These are phyloP conservation scores for Colletotrichum sp. DNA, from an alignment of 2,329 filamentous ascomycete genomes.

Conservation along the genomic window DNA sequence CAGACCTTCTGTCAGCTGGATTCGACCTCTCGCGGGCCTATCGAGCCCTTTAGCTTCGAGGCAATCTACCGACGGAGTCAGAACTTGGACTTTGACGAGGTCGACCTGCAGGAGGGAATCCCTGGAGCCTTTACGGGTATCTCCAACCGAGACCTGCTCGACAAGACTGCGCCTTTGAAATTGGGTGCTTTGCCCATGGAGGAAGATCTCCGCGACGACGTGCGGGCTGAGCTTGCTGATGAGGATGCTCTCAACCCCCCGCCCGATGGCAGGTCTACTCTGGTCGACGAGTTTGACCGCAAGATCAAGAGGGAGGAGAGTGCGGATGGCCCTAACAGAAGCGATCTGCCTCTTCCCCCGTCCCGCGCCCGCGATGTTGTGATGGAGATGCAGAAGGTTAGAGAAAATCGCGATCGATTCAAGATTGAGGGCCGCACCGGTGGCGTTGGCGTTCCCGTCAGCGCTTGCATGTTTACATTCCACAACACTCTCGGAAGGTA, in stretches of 20 bases:
- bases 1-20: constrained; percentile 63
- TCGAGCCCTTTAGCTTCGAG: constrained; percentile 68
- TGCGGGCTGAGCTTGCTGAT: constrained; percentile 85
- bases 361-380: constrained; percentile 89
- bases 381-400: constrained; percentile 92
- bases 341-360: constrained; percentile 84
- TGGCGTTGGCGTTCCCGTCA: constrained; percentile 82
- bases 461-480: constrained; percentile 97
- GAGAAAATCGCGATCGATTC: constrained; percentile 91
- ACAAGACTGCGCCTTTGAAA: constrained; percentile 65
- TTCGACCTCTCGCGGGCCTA: constrained; percentile 63
- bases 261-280: constrained; percentile 68
- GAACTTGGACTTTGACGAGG: constrained; percentile 66
- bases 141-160: constrained; percentile 64
- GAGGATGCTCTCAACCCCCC: constrained; percentile 82
- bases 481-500: constrained; percentile 94
- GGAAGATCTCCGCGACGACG: constrained; percentile 78
- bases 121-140: constrained; percentile 67
- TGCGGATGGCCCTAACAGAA: constrained; percentile 78
- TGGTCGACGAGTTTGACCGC: constrained; percentile 87
- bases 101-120: constrained; percentile 69
- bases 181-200: constrained; percentile 88
- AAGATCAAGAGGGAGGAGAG: constrained; percentile 90
- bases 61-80: constrained; percentile 62
- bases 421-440: constrained; percentile 84